Conservation (phyloP, 225 moss, liverwort and hornwort genomes). For the Ulota crispa region DNA sequence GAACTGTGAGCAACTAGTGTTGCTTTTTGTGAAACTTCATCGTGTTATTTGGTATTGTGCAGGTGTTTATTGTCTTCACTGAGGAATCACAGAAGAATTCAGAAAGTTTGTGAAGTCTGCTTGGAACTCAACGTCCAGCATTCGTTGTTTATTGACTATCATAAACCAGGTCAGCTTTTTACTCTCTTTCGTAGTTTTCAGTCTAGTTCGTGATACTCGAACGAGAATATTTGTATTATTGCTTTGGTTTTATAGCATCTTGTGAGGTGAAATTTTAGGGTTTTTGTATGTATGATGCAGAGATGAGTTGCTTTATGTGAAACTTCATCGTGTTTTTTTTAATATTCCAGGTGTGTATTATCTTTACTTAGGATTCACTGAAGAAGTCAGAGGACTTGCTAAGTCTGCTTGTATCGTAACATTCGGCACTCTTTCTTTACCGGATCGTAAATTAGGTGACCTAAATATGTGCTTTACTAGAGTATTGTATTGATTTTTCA, state of each 20-base stretch:
- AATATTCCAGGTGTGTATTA: conserved; percentile 1
- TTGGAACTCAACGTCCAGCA: not conserved
- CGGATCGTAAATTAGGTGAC: not conserved
- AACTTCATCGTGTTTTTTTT: not conserved
- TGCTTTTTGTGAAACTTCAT: not conserved
- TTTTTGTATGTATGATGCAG: not conserved
- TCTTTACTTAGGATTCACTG: not conserved
- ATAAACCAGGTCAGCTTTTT: not conserved
- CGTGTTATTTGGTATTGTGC: not conserved
- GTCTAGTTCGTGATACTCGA: not conserved
- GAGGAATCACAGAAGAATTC: not conserved
- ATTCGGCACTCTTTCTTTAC: not conserved
- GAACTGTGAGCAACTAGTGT: not conserved
- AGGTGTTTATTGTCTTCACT: not conserved
- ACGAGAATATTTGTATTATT: not conserved
- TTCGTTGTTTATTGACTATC: not conserved
- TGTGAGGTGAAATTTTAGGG: conserved; percentile 10
- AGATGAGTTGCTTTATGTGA: not conserved
- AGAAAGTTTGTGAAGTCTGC: not conserved
- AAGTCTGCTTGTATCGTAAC: not conserved
- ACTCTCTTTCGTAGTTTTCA: not conserved
- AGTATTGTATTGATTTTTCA: not conserved
- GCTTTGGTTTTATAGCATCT: not conserved
- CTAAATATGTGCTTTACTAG: not conserved
- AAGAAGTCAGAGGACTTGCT: not conserved